Base-by-base conservation (phyloP, 73 alveolate species). In the Symbiodinium pilosum region DNA sequence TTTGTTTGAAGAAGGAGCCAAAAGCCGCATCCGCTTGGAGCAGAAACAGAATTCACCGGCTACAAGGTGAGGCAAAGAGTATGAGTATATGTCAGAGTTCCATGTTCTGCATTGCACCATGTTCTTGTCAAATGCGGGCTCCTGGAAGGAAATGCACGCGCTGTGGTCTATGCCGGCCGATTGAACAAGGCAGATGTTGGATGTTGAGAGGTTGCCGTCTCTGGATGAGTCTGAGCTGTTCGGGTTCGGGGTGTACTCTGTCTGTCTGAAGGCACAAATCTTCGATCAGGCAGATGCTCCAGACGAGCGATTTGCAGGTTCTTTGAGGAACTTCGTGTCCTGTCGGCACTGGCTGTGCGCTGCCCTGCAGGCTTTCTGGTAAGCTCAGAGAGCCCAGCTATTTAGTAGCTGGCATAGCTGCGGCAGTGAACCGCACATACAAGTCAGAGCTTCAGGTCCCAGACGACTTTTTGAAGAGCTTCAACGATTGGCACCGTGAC, bases 141-240 rank as follows among this genome's bases (percentile, higher is more conserved):
- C 32, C 73, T 54, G 6, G 36, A 40, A 91, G 97, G 97, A 47
- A 91, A 91, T 43, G 97, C 97, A 20, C 43, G 97, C 40, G 97
- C 89, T 38, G 97, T 91, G 83, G 88, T 91, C 43, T 91, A 43
- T 38, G 97, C 97, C 5, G 88, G 97, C 18, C 87, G 97, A 41
- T 88, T 91, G 6, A 42, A 91, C 97, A 91, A 91, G 97, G 95
- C 73, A 43, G 42, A 34, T 41, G 39, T 69, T 9, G 73, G 39
- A 21, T 43, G 42, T 3, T 12, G 77, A 43, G 39, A 43, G 93
- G 6, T 36, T 32, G 71, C 5, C 36, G 47, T 2, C 14, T 38
- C 44, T n/a, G 8, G 71, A 38, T 21, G 20, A 8, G 32, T 9
- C 93, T 2, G n/a, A n/a, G n/a, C 69, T 75, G 28, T 20, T 18